These are phyloP conservation scores for Paracorniculantispora psalliotae DNA, from an alignment of 2,329 filamentous ascomycete species.

Conservation along the genomic window DNA sequence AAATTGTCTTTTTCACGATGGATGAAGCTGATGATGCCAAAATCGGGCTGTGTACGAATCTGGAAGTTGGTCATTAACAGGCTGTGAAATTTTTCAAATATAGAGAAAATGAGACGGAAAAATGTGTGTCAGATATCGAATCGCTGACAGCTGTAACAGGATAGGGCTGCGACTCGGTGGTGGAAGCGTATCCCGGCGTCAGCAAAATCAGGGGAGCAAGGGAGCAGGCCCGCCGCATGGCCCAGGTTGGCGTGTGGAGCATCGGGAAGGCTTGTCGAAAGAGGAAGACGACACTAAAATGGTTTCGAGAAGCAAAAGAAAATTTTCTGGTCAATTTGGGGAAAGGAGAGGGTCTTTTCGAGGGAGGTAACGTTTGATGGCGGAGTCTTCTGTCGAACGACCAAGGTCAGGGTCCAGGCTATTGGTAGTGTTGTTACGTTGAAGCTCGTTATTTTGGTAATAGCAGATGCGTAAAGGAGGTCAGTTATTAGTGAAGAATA, in stretches of 20 bases:
- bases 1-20: not conserved
- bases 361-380: constrained; percentile 4
- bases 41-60: not conserved
- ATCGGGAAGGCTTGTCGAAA: not conserved
- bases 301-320: constrained; percentile 1
- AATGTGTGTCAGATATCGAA: not conserved
- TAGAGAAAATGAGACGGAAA: not conserved
- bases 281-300: not conserved
- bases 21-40: not conserved
- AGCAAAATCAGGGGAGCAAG: constrained; percentile 5
- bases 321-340: not conserved
- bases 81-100: not conserved
- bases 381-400: too few species aligned
- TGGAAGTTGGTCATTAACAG: not conserved
- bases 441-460: not conserved
- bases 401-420: not conserved
- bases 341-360: not conserved
- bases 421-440: not conserved
- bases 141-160: not conserved
- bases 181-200: not conserved
- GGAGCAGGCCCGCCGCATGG: too few species aligned
- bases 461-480: too few species aligned
- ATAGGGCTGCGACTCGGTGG: not conserved
- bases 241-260: constrained; percentile 1
- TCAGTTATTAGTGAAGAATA: too few species aligned